Conservation (phyloP, 2,329 filamentous ascomycete genomes). For the Hypomyces perniciosus region DNA sequence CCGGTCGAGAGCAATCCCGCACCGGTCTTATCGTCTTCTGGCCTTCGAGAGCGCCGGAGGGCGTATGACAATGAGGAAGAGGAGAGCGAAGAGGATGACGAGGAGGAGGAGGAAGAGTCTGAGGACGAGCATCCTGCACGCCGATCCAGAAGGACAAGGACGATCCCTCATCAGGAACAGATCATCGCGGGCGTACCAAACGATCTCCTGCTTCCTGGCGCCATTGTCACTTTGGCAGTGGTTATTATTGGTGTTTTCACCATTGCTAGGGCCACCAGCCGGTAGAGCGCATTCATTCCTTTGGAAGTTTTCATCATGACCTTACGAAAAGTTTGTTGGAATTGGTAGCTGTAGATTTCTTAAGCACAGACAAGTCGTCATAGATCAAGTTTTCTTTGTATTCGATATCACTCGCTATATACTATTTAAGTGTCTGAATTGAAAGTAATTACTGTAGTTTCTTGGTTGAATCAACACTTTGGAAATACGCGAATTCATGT, state of each 20-base stretch:
- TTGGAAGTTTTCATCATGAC: slow-evolving; percentile 25
- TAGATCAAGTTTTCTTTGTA: slow-evolving; percentile 6
- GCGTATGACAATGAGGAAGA: slow-evolving; percentile 51
- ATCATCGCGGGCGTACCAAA: slow-evolving; percentile 89
- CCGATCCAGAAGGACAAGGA: slow-evolving; percentile 36
- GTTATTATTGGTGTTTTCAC: slow-evolving; percentile 93
- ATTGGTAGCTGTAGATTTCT: slow-evolving; percentile 13
- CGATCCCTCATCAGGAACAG: slow-evolving; percentile 56
- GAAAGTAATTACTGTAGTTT: background rate
- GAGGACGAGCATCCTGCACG: slow-evolving; percentile 42
- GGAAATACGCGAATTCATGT: no score
- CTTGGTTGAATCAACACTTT: background rate
- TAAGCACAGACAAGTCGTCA: slow-evolving; percentile 11
- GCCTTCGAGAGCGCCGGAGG: slow-evolving; percentile 45
- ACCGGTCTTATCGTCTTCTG: slow-evolving; percentile 42
- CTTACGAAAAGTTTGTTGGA: slow-evolving; percentile 25
- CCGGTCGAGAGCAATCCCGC: slow-evolving; percentile 42
- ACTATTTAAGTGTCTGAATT: background rate
- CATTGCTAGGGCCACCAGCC: slow-evolving; percentile 62
- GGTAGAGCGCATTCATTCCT: slow-evolving; percentile 30
- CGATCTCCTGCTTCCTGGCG: slow-evolving; percentile 85
- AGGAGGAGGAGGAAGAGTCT: slow-evolving; percentile 49
- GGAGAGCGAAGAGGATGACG: slow-evolving; percentile 50
- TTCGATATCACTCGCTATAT: background rate
- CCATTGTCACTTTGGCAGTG: slow-evolving; percentile 89